These are phyloP conservation scores for Pulveroboletus sp. DNA, from an alignment of 768 basidiomycete genomes.

Conservation along the genomic window DNA sequence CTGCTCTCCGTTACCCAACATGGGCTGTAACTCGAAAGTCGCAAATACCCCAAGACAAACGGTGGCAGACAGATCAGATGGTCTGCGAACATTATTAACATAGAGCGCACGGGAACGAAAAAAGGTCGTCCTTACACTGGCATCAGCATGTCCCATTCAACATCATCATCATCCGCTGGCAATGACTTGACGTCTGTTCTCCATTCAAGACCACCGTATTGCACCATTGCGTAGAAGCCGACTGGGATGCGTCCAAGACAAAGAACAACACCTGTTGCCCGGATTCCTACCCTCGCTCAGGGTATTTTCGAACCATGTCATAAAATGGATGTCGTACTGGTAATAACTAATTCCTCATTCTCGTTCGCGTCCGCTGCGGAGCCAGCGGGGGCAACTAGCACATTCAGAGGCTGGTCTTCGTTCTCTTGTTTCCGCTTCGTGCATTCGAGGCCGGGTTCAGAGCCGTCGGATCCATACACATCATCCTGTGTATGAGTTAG, in stretches of 20 bases:
- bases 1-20: slow-evolving; percentile 3
- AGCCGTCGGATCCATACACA: neutral
- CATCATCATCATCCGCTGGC: neutral
- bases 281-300: neutral
- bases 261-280: neutral
- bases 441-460: neutral
- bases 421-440: neutral
- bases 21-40: slow-evolving; percentile 3
- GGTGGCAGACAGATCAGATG: neutral
- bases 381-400: no score
- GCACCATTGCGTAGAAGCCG: slow-evolving; percentile 1
- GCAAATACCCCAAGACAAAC: slow-evolving; percentile 1
- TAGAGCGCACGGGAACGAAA: neutral
- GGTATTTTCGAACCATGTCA: neutral
- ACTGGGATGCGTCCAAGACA: slow-evolving; percentile 1
- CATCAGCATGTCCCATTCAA: slow-evolving; percentile 5
- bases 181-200: neutral
- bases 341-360: neutral
- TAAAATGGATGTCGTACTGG: neutral
- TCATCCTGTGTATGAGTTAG: neutral
- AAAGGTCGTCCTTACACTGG: neutral
- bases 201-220: slow-evolving; percentile 1
- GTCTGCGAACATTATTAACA: neutral
- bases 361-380: neutral
- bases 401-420: neutral